These are phyloP conservation scores for Hericium alpestre DNA, from an alignment of 768 basidiomycete genomes.

Conservation along the genomic window DNA sequence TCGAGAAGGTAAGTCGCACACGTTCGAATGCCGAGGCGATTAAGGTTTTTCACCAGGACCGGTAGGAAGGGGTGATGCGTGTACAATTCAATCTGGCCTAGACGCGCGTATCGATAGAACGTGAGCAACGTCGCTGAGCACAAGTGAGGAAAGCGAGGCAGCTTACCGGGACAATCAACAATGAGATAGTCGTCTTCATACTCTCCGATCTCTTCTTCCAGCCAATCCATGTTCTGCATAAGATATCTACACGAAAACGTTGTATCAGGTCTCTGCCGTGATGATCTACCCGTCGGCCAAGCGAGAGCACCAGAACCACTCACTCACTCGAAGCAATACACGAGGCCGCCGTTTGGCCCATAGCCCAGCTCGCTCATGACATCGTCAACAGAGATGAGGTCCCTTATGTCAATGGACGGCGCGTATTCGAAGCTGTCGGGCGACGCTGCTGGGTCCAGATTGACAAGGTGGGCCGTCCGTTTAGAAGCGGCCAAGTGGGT, in stretches of 20 bases:
- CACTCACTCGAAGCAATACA: slow-evolving; percentile 99
- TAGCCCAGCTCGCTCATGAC: slow-evolving; percentile 92
- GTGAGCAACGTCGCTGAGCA: background rate
- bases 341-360: slow-evolving; percentile 93
- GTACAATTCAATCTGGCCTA: slow-evolving; percentile 96
- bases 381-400: slow-evolving; percentile 86
- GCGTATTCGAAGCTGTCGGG: slow-evolving; percentile 83
- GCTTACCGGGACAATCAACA: slow-evolving; percentile 79
- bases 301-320: slow-evolving; percentile 24
- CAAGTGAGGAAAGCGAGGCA: slow-evolving; percentile 1
- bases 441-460: slow-evolving; percentile 91
- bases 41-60: slow-evolving; percentile 66
- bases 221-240: slow-evolving; percentile 95
- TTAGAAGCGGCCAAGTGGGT: slow-evolving; percentile 79
- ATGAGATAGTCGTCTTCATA: slow-evolving; percentile 95
- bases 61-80: slow-evolving; percentile 98
- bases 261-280: background rate
- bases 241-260: slow-evolving; percentile 57
- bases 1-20: slow-evolving; percentile 90
- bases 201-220: slow-evolving; percentile 89
- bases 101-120: background rate
- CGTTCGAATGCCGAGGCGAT: slow-evolving; percentile 71
- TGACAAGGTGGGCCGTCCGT: slow-evolving; percentile 85
- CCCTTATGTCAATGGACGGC: slow-evolving; percentile 87
- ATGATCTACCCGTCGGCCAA: background rate